A percentile compares a stretch with the other conserved stretches of the same genome.
These are phyloP conservation scores for Phytophthora palmivora DNA, from an alignment of 352 stramenopile genomes.

Conservation along the genomic window DNA sequence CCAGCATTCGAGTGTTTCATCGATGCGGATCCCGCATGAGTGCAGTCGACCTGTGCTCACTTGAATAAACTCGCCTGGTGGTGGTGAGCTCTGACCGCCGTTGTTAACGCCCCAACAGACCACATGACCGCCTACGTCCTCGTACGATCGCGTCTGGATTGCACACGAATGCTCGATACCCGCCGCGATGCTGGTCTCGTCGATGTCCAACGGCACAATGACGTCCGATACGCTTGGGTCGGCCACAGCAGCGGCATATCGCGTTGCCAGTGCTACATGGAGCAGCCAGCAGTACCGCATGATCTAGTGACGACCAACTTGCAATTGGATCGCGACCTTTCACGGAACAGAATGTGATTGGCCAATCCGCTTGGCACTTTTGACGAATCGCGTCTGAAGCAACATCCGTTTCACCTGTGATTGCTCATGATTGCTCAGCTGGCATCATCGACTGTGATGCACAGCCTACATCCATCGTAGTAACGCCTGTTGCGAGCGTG, in stretches of 20 bases:
- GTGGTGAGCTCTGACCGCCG: slow-evolving; percentile 60
- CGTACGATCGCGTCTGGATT: slow-evolving; percentile 68
- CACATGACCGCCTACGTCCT: slow-evolving; percentile 77
- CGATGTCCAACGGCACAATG: slow-evolving; percentile 71
- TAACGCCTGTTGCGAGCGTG: too few relatives aligned
- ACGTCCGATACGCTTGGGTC: slow-evolving; percentile 13
- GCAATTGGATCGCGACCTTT: slow-evolving; percentile 24
- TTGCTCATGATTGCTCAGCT: too few relatives aligned
- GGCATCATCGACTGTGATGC: too few relatives aligned
- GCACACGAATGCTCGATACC: slow-evolving; percentile 86
- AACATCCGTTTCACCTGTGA: neutral
- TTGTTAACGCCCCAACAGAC: slow-evolving; percentile 81
- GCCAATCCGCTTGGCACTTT: slow-evolving; percentile 8
- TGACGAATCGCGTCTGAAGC: slow-evolving; percentile 12
- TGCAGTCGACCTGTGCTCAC: slow-evolving; percentile 79
- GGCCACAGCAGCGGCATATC: neutral
- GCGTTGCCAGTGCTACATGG: neutral
- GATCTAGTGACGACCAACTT: slow-evolving; percentile 2
- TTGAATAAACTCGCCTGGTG: slow-evolving; percentile 75
- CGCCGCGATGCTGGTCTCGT: slow-evolving; percentile 77
- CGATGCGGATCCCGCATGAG: slow-evolving; percentile 75
- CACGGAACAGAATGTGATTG: slow-evolving; percentile 6
- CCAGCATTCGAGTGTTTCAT: slow-evolving; percentile 86
- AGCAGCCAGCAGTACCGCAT: slow-evolving; percentile 16
- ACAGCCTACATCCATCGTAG: too few relatives aligned